phyloP scores from a whole-genome alignment of 371 early-diverging fungal genomes.

The Mortierella sp. region DNA sequence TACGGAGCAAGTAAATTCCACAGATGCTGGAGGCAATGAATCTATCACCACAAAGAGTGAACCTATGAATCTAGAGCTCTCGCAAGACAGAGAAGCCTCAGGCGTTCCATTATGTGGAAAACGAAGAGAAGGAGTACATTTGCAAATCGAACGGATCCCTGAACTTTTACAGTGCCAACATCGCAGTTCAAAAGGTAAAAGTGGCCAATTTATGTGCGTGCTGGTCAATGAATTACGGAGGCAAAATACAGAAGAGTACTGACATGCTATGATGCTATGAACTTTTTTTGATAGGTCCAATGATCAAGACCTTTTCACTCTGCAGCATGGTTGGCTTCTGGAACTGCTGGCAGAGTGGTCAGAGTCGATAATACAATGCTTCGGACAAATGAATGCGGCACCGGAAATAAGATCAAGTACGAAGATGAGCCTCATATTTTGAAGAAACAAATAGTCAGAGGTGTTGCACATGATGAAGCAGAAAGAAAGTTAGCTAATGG shows the following conservation, averaged over 20 bases:
- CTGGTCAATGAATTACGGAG: too few species aligned
- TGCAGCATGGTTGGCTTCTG: conserved; percentile 53
- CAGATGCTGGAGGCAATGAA: neutral
- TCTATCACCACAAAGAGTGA: neutral
- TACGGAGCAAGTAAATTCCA: neutral
- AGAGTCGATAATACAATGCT: conserved; percentile 52
- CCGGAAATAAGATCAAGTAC: conserved; percentile 33
- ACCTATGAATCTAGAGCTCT: neutral
- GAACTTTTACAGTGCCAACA: conserved; percentile 27
- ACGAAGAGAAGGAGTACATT: conserved; percentile 29
- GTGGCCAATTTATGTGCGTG: too few species aligned
- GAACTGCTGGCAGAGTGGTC: conserved; percentile 41
- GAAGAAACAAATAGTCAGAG: conserved; percentile 18
- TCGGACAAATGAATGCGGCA: conserved; percentile 25
- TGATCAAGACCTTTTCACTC: conserved; percentile 46
- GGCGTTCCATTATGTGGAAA: conserved; percentile 13
- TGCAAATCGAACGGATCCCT: conserved; percentile 21
- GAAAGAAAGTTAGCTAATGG: conserved; percentile 12
- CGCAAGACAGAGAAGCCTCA: neutral
- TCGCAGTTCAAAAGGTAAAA: conserved; percentile 44
- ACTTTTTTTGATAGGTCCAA: conserved; percentile 27
- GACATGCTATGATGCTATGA: too few species aligned
- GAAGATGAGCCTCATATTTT: conserved; percentile 29
- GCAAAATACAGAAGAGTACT: too few species aligned
- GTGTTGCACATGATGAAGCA: neutral